Conservation (phyloP, 2,329 filamentous ascomycete genomes). For the Dactylellina parvicollis region DNA sequence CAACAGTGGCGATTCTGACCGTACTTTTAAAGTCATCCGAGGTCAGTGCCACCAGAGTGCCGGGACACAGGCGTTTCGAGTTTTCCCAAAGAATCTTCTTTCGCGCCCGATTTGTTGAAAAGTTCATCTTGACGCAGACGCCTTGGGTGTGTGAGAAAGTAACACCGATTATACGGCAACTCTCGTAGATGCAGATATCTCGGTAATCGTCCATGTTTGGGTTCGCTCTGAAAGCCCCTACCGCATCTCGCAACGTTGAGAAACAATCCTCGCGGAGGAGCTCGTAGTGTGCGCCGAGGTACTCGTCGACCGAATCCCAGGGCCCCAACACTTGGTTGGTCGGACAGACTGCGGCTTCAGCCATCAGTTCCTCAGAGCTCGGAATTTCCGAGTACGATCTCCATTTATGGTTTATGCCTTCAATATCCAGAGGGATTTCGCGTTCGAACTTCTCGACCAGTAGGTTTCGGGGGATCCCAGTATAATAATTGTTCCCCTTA, state of each 20-base stretch:
- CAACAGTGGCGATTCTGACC: constrained; percentile 77
- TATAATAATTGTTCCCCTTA: neutral
- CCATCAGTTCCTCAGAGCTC: constrained; percentile 66
- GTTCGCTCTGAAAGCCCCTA: constrained; percentile 67
- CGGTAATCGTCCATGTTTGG: constrained; percentile 70
- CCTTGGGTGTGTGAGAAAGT: constrained; percentile 65
- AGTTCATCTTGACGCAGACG: constrained; percentile 67
- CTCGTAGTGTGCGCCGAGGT: constrained; percentile 77
- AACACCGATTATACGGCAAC: constrained; percentile 70
- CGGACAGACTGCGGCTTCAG: constrained; percentile 61
- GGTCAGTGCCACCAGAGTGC: constrained; percentile 68
- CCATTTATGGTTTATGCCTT: constrained; percentile 58
- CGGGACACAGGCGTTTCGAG: constrained; percentile 67
- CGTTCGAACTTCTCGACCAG: constrained; percentile 54
- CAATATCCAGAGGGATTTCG: constrained; percentile 37
- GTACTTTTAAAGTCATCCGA: constrained; percentile 71
- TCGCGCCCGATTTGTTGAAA: constrained; percentile 73
- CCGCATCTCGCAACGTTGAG: constrained; percentile 73
- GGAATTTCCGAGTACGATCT: constrained; percentile 68
- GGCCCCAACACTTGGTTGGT: constrained; percentile 68
- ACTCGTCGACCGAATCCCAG: constrained; percentile 72
- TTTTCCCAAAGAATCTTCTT: constrained; percentile 74
- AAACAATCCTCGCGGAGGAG: constrained; percentile 79
- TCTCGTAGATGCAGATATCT: constrained; percentile 74
- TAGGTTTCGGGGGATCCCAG: constrained; percentile 21